Conservation (phyloP, 2,329 filamentous ascomycete species). For the Simplicillium aogashimaense region DNA sequence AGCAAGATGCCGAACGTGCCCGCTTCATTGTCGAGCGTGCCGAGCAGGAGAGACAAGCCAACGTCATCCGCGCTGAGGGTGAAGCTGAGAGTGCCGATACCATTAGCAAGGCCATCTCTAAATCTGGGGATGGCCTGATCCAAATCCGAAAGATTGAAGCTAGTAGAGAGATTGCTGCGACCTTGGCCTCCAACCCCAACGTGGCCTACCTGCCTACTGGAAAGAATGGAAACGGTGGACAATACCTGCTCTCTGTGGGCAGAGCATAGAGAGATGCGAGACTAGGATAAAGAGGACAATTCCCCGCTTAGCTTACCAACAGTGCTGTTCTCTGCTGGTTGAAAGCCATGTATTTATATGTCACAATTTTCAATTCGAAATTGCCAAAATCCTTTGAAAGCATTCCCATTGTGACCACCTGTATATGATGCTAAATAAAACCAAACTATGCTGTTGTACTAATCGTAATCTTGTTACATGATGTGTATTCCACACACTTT, state of each 20-base stretch:
- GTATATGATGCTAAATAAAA: too few species aligned
- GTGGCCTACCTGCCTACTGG: slow-evolving; percentile 88
- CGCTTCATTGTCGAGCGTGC: slow-evolving; percentile 98
- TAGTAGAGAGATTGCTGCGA: slow-evolving; percentile 88
- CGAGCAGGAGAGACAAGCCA: slow-evolving; percentile 97
- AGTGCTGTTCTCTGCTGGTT: too few species aligned
- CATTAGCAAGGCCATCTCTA: slow-evolving; percentile 87
- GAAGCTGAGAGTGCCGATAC: slow-evolving; percentile 95
- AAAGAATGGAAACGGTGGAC: slow-evolving; percentile 45
- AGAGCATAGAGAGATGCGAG: slow-evolving; percentile 19
- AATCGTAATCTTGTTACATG: too few species aligned
- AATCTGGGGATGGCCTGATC: slow-evolving; percentile 85
- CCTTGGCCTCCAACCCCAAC: slow-evolving; percentile 82
- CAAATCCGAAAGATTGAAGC: slow-evolving; percentile 97
- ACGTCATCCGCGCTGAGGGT: slow-evolving; percentile 95
- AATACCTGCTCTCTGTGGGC: slow-evolving; percentile 44
- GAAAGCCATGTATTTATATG: too few species aligned
- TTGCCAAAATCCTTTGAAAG: neutral
- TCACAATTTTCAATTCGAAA: neutral
- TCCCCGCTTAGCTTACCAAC: slow-evolving; percentile 19
- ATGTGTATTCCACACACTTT: neutral
- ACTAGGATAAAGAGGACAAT: slow-evolving; percentile 7
- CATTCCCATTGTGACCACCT: too few species aligned
- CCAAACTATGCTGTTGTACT: too few species aligned
- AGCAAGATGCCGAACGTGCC: slow-evolving; percentile 95